A percentile compares a stretch with the other conserved stretches of the same genome.
Evolutionary conservation across 306 rosid species (phyloP).

Genomic region (Vigna reflexopilosa): DNA sequence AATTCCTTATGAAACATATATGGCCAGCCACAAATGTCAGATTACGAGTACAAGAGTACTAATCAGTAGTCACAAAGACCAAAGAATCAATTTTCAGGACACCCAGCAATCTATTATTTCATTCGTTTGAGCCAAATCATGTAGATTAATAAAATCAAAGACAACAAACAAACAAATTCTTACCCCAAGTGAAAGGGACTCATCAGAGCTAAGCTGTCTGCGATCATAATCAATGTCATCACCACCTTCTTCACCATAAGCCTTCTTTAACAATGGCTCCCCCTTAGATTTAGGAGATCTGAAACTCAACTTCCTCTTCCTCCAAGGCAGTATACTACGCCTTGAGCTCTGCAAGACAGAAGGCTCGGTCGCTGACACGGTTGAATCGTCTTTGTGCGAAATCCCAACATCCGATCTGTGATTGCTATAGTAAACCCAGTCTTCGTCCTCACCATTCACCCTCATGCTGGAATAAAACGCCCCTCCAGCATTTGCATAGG

Average conservation of each 20-base stretch:
- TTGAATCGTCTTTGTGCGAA: slow-evolving; percentile 65
- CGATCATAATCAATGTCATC: slow-evolving; percentile 99
- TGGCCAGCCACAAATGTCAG: not conserved
- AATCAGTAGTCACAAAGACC: slow-evolving; percentile 16
- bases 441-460: slow-evolving; percentile 69
- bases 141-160: slow-evolving; percentile 29
- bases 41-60: slow-evolving; percentile 11
- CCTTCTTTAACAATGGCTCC: slow-evolving; percentile 93
- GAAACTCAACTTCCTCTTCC: slow-evolving; percentile 98
- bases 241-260: slow-evolving; percentile 99
- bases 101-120: slow-evolving; percentile 7
- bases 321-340: slow-evolving; percentile 93
- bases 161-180: slow-evolving; percentile 42
- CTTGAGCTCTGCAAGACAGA: slow-evolving; percentile 68
- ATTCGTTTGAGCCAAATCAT: slow-evolving; percentile 16
- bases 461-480: slow-evolving; percentile 67
- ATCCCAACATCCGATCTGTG: slow-evolving; percentile 76
- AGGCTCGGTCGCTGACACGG: slow-evolving; percentile 63
- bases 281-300: slow-evolving; percentile 97
- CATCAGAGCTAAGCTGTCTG: slow-evolving; percentile 96
- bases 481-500: slow-evolving; percentile 91
- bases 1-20: slow-evolving; percentile 5
- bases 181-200: slow-evolving; percentile 76
- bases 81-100: slow-evolving; percentile 25
- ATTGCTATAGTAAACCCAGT: slow-evolving; percentile 91